Conservation (phyloP, 345 rosid genomes). For the Hibiscus mutabilis region DNA sequence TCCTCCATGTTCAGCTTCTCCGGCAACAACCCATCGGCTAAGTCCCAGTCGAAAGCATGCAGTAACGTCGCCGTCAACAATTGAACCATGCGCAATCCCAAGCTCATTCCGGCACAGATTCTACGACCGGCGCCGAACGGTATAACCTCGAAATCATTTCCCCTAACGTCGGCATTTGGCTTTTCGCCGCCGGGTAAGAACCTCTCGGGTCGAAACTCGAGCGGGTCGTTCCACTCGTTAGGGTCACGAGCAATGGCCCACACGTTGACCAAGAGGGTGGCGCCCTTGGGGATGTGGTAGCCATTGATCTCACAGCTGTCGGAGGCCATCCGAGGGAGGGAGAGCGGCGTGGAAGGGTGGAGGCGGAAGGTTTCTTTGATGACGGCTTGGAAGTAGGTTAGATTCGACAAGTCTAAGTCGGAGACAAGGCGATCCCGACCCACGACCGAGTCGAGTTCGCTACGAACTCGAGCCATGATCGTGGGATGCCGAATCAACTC, state of each 20-base stretch:
- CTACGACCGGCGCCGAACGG: conserved; percentile 89
- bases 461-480: conserved; percentile 34
- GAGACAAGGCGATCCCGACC: conserved; percentile 43
- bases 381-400: conserved; percentile 66
- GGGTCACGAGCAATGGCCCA: conserved; percentile 95
- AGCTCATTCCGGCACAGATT: conserved; percentile 69
- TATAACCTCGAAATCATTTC: conserved; percentile 65
- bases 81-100: conserved; percentile 70
- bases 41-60: conserved; percentile 74
- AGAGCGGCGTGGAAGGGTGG: conserved; percentile 79
- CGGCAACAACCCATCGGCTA: conserved; percentile 39
- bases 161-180: conserved; percentile 49
- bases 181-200: conserved; percentile 67
- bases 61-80: conserved; percentile 50
- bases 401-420: conserved; percentile 45
- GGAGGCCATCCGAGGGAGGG: conserved; percentile 59
- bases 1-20: conserved; percentile 68
- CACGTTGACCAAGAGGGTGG: conserved; percentile 56
- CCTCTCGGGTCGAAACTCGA: conserved; percentile 61
- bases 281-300: conserved; percentile 58
- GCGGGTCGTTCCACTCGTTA: conserved; percentile 51
- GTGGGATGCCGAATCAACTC: conserved; percentile 74
- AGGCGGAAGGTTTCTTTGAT: conserved; percentile 77
- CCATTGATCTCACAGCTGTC: conserved; percentile 74
- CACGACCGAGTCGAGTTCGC: conserved; percentile 58